Evolutionary conservation across 2,329 filamentous ascomycete species (phyloP).

Genomic region (Claviceps digitariae): DNA sequence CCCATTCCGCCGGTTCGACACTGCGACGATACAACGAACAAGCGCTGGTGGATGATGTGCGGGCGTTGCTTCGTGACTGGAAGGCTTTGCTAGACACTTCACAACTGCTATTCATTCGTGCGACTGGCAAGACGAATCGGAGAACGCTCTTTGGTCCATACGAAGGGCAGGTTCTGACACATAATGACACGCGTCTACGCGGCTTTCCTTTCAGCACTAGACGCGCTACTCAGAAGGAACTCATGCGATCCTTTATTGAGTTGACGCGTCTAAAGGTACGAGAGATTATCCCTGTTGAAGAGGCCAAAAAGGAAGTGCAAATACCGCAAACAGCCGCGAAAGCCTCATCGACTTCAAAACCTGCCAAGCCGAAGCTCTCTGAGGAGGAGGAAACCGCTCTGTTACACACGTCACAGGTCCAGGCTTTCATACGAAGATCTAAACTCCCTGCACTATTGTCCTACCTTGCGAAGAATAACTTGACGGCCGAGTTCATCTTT

Average conservation of each 20-base stretch:
- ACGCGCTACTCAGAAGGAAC: slow-evolving; percentile 80
- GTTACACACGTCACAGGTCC: slow-evolving; percentile 79
- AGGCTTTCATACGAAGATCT: slow-evolving; percentile 74
- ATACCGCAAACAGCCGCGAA: slow-evolving; percentile 22
- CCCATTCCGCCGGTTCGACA: slow-evolving; percentile 84
- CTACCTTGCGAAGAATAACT: slow-evolving; percentile 65
- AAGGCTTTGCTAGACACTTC: slow-evolving; percentile 71
- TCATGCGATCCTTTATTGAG: slow-evolving; percentile 90
- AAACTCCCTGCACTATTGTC: slow-evolving; percentile 78
- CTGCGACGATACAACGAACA: slow-evolving; percentile 90
- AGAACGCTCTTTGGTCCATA: slow-evolving; percentile 84
- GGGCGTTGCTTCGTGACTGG: slow-evolving; percentile 72
- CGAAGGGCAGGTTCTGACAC: slow-evolving; percentile 69
- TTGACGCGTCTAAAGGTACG: slow-evolving; percentile 79
- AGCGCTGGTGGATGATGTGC: slow-evolving; percentile 77
- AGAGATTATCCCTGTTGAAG: slow-evolving; percentile 56
- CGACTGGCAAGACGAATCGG: slow-evolving; percentile 75
- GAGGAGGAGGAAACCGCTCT: slow-evolving; percentile 74
- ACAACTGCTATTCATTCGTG: slow-evolving; percentile 77
- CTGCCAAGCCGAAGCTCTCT: slow-evolving; percentile 49
- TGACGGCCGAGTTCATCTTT: slow-evolving; percentile 63
- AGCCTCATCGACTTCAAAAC: slow-evolving; percentile 27
- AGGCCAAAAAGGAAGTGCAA: slow-evolving; percentile 27
- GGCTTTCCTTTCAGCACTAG: slow-evolving; percentile 90
- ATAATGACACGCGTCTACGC: slow-evolving; percentile 67